phyloP scores from a whole-genome alignment of 805 yeast species.

The Starmerella ratchasimensis region DNA sequence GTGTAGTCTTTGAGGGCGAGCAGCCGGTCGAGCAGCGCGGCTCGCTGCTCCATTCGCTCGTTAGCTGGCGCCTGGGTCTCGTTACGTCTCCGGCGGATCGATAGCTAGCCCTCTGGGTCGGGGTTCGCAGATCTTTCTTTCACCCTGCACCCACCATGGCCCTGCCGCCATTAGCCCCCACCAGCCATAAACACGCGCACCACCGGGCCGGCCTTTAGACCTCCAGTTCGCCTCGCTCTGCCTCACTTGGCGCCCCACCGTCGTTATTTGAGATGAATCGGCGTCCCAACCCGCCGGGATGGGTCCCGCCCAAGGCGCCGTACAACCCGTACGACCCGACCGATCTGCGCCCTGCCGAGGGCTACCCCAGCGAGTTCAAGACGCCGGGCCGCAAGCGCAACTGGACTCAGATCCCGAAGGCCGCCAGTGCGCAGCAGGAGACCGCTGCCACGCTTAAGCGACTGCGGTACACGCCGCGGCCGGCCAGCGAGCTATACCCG shows the following conservation, averaged over 20 bases:
- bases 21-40: constrained; percentile 47
- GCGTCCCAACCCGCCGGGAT: constrained; percentile 63
- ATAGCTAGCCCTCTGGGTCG: too few species aligned
- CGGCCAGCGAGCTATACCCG: constrained; percentile 57
- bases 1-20: constrained; percentile 57
- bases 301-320: constrained; percentile 73
- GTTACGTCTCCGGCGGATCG: too few species aligned
- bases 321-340: constrained; percentile 74
- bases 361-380: constrained; percentile 71
- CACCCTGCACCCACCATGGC: too few species aligned
- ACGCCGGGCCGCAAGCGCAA: constrained; percentile 48
- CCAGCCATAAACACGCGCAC: too few species aligned
- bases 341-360: constrained; percentile 65
- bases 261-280: constrained; percentile 37
- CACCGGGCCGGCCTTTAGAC: too few species aligned
- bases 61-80: too few species aligned
- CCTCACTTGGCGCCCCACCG: too few species aligned
- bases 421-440: constrained; percentile 51
- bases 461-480: constrained; percentile 66
- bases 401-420: constrained; percentile 47
- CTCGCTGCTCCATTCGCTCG: constrained; percentile 26
- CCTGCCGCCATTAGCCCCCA: too few species aligned
- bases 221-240: too few species aligned
- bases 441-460: constrained; percentile 61
- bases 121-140: too few species aligned